A percentile compares a stretch with the other conserved stretches of the same genome.
phyloP scores from a whole-genome alignment of 192 early-diverging fungal genomes.

The Paraglomus brasilianum region DNA sequence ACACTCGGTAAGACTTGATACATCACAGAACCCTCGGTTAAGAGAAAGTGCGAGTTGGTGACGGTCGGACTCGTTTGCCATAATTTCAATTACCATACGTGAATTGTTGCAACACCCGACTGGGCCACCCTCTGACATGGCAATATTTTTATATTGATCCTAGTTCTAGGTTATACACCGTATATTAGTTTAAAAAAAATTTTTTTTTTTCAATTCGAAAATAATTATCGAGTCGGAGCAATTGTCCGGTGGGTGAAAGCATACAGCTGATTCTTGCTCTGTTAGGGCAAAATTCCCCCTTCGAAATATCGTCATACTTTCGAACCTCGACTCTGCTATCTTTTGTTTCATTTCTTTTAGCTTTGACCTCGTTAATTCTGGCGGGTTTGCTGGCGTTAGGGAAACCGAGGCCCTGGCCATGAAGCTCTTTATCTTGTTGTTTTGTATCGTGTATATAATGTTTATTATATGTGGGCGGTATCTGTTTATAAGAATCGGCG shows the following conservation, averaged over 20 bases:
- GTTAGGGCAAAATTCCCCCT: not conserved
- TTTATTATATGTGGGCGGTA: conserved; percentile 10
- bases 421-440: conserved; percentile 3
- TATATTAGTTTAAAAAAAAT: not conserved
- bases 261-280: not conserved
- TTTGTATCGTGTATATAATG: not conserved
- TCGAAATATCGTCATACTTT: conserved; percentile 13
- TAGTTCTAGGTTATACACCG: not conserved
- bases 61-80: not conserved
- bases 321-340: not conserved
- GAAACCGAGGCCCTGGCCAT: conserved; percentile 2
- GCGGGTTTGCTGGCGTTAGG: not conserved
- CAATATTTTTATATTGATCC: not conserved
- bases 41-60: conserved; percentile 8
- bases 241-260: not conserved
- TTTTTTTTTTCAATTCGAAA: not conserved
- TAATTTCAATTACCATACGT: conserved; percentile 14
- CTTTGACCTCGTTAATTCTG: too few relatives aligned
- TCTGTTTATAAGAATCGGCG: too few relatives aligned
- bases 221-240: conserved; percentile 5
- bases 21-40: not conserved
- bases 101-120: not conserved
- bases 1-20: too few relatives aligned
- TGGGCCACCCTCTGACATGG: not conserved
- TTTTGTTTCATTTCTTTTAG: not conserved